phyloP scores from a whole-genome alignment of 2,329 filamentous ascomycete species.

The Trichoderma harzianum region DNA sequence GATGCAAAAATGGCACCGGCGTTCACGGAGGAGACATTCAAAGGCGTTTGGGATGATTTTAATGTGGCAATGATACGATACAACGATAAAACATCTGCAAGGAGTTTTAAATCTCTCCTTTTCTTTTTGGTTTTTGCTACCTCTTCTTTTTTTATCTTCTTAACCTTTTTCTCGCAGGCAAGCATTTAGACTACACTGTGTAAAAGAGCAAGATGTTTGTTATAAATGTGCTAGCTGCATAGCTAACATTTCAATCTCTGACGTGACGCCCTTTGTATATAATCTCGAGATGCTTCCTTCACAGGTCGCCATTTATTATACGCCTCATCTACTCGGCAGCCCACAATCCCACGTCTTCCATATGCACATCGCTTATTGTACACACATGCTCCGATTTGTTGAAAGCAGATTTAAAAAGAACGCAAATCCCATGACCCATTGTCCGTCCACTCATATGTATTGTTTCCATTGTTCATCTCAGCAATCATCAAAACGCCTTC shows the following conservation, averaged over 20 bases:
- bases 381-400: not conserved
- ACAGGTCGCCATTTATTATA: not conserved
- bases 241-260: not conserved
- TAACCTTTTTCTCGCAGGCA: slow-evolving; percentile 34
- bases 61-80: not conserved
- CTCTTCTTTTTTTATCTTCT: slow-evolving; percentile 21
- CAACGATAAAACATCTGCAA: not conserved
- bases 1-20: not conserved
- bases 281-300: not conserved
- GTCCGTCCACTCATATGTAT: not conserved
- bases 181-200: not conserved
- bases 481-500: not conserved
- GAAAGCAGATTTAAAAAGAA: not conserved
- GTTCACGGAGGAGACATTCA: not conserved
- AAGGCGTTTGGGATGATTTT: slow-evolving; percentile 10
- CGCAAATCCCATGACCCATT: not conserved
- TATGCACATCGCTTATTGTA: not conserved
- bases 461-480: not conserved
- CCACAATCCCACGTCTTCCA: not conserved
- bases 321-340: not conserved
- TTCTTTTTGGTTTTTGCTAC: not conserved
- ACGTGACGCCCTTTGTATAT: not conserved
- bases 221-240: not conserved
- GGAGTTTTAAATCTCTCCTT: not conserved
- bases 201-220: not conserved